phyloP scores from a whole-genome alignment of 768 basidiomycete species.

The Epithele typhae region DNA sequence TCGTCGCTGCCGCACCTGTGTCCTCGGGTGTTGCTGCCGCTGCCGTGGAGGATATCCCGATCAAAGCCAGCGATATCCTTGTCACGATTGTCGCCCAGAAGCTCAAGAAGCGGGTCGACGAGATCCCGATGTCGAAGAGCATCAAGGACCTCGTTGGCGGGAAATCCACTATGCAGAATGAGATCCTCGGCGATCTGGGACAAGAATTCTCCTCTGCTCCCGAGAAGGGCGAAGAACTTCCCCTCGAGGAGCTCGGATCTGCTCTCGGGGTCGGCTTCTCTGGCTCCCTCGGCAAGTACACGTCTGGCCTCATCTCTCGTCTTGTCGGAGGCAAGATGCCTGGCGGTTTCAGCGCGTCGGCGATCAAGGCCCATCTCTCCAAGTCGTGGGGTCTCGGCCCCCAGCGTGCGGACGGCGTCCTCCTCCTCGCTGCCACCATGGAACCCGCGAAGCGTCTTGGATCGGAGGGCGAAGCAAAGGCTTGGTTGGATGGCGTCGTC shows the following conservation, averaged over 20 bases:
- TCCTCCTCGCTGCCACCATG: conserved; percentile 86
- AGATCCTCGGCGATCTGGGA: conserved; percentile 95
- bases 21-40: conserved; percentile 60
- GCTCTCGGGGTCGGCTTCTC: conserved; percentile 76
- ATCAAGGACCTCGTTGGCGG: conserved; percentile 99
- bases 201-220: conserved; percentile 93
- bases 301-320: conserved; percentile 83
- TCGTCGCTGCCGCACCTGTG: conserved; percentile 43
- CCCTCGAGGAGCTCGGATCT: conserved; percentile 92
- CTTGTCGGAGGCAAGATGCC: conserved; percentile 97
- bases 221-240: conserved; percentile 97
- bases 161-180: conserved; percentile 98
- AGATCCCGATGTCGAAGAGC: conserved; percentile 86
- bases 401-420: conserved; percentile 81
- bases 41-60: conserved; percentile 82
- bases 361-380: conserved; percentile 82
- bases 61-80: conserved; percentile 88
- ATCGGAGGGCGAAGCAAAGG: conserved; percentile 88
- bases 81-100: conserved; percentile 93
- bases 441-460: conserved; percentile 93
- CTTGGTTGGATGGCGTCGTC: conserved; percentile 88
- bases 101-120: conserved; percentile 90
- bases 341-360: conserved; percentile 93
- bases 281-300: conserved; percentile 92
- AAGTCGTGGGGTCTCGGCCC: conserved; percentile 97